These are phyloP conservation scores for Ceriops decandra DNA, from an alignment of 345 rosid species.

Conservation along the genomic window DNA sequence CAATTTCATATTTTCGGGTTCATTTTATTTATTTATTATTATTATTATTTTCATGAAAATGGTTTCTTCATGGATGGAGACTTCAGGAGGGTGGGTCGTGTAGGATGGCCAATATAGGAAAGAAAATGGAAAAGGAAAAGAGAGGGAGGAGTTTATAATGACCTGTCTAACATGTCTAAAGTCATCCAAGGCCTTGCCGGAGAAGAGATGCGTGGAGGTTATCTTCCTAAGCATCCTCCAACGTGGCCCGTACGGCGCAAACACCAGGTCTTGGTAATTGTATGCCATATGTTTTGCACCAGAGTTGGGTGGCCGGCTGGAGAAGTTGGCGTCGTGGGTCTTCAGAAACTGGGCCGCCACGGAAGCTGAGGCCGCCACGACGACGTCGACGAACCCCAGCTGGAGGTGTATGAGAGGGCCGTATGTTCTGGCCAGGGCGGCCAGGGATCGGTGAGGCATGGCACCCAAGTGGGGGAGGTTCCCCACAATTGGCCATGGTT, in stretches of 20 bases:
- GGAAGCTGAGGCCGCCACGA: slow-evolving; percentile 81
- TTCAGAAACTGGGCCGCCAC: slow-evolving; percentile 81
- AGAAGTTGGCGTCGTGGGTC: slow-evolving; percentile 71
- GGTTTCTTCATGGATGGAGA: too few species aligned
- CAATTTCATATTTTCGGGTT: too few species aligned
- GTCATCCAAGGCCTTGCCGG: slow-evolving; percentile 82
- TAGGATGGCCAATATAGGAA: too few species aligned
- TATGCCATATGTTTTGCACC: slow-evolving; percentile 89
- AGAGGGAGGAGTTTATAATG: neutral
- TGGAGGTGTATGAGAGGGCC: slow-evolving; percentile 84
- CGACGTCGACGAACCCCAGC: slow-evolving; percentile 66
- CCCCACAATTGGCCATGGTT: slow-evolving; percentile 83
- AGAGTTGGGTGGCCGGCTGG: slow-evolving; percentile 83
- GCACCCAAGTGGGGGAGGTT: slow-evolving; percentile 83
- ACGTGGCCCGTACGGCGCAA: slow-evolving; percentile 82
- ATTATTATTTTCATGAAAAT: too few species aligned
- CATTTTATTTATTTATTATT: too few species aligned
- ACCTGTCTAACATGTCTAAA: slow-evolving; percentile 80
- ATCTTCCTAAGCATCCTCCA: slow-evolving; percentile 91
- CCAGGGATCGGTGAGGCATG: slow-evolving; percentile 65
- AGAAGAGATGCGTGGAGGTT: slow-evolving; percentile 74
- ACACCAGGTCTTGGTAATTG: slow-evolving; percentile 86
- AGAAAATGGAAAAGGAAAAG: neutral
- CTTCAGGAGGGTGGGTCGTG: too few species aligned
- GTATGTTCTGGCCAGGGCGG: slow-evolving; percentile 48